phyloP scores from a whole-genome alignment of 306 rosid genomes.

The Luffa acutangula region DNA sequence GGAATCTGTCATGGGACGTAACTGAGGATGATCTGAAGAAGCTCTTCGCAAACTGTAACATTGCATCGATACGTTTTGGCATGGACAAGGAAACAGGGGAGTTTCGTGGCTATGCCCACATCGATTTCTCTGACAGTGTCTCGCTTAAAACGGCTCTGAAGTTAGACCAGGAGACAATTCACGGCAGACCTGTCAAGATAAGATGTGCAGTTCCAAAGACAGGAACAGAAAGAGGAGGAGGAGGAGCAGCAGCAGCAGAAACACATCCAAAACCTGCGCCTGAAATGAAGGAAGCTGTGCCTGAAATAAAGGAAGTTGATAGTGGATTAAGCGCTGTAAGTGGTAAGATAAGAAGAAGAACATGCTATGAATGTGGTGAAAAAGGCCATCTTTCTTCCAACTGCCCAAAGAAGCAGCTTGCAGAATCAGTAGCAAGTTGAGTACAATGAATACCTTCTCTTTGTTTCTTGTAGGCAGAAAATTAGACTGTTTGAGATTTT shows the following conservation, averaged over 20 bases:
- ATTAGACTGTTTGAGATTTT: background rate
- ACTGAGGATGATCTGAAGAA: slow-evolving; percentile 65
- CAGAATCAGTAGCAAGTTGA: slow-evolving; percentile 6
- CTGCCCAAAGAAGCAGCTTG: slow-evolving; percentile 54
- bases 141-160: slow-evolving; percentile 53
- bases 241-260: background rate
- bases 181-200: slow-evolving; percentile 61
- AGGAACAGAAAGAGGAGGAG: slow-evolving; percentile 16
- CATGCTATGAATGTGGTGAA: slow-evolving; percentile 77
- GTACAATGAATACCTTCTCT: background rate
- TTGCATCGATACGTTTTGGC: slow-evolving; percentile 55
- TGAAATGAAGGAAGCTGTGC: background rate
- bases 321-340: slow-evolving; percentile 10
- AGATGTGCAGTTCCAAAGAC: slow-evolving; percentile 78
- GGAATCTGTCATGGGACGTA: slow-evolving; percentile 83
- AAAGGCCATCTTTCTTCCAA: slow-evolving; percentile 68
- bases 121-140: slow-evolving; percentile 53
- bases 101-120: slow-evolving; percentile 77
- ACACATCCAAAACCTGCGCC: background rate
- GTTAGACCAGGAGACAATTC: slow-evolving; percentile 56
- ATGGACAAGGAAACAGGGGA: slow-evolving; percentile 79
- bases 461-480: background rate
- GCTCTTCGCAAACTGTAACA: slow-evolving; percentile 47
- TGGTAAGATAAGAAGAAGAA: slow-evolving; percentile 72
- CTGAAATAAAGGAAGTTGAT: background rate